These are phyloP conservation scores for Cymbopogon flexuosus DNA, from an alignment of 202 grass and related monocot genomes.

Conservation along the genomic window DNA sequence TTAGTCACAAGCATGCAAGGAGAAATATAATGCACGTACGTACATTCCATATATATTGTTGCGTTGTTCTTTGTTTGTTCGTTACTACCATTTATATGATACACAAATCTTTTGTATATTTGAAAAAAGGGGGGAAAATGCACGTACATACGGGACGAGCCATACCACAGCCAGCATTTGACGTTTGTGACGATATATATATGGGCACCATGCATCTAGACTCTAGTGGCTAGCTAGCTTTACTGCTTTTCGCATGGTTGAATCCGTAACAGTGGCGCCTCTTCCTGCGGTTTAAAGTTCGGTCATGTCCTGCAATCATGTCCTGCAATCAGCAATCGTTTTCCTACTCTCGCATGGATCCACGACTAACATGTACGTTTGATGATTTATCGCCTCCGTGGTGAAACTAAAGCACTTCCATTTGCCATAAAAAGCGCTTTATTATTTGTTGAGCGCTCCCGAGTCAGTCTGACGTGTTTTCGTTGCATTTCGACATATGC, in stretches of 20 bases:
- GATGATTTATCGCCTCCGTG: background rate
- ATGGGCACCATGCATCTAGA: background rate
- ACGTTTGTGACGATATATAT: background rate
- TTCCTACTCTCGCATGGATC: background rate
- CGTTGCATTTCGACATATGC: constrained; percentile 23
- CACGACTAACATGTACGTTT: background rate
- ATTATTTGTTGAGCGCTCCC: constrained; percentile 10
- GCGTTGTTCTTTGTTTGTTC: too few species aligned
- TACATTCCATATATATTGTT: too few species aligned
- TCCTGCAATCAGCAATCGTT: constrained; percentile 11
- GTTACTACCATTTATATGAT: too few species aligned
- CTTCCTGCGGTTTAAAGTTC: constrained; percentile 33
- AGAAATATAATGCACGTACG: too few species aligned
- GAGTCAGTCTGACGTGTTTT: constrained; percentile 40
- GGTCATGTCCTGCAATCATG: background rate
- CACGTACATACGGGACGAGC: background rate
- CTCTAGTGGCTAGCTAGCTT: background rate
- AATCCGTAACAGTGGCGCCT: constrained; percentile 25
- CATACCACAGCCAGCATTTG: background rate
- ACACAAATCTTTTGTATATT: too few species aligned
- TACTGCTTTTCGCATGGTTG: constrained; percentile 29
- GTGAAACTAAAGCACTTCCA: constrained; percentile 32
- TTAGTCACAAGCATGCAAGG: too few species aligned
- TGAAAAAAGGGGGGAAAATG: too few species aligned
- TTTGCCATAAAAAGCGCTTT: constrained; percentile 17